Base-by-base conservation (phyloP, 331 rosid species). In the Malus hybrid region DNA sequence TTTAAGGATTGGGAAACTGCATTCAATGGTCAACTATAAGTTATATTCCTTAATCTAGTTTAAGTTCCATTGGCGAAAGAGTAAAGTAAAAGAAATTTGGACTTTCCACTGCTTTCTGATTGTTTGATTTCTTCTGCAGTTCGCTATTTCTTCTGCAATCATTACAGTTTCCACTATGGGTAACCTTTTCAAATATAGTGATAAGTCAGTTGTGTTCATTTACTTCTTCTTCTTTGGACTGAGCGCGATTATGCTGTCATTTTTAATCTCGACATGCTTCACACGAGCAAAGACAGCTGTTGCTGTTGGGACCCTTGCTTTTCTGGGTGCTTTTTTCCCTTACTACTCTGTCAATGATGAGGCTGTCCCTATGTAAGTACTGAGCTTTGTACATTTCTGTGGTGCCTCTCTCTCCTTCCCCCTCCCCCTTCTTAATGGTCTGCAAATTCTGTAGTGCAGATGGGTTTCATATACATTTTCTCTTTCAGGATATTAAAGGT, bases 211-310 rank as follows among this genome's bases (percentile, higher is more conserved):
- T 87, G 99, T 94, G 89, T 92, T 94, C 86, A 81, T 84, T 29
- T 94, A 94, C 87, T 94, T 94, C 81, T 92, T 94, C 80, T 60
- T 82, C 60, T 93, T 93, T 78, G 97, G 97, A 79, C 83, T 94
- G 72, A 94, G 98, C 72, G 95, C 97, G 68, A 91, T 94, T 83
- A 94, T 86, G 89, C 89, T 94, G 71, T 90, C 98, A 68, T 94
- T 91, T 90, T 78, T 91, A 22, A 88, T 91, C 85, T 94, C 97
- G 15, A 88, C 96, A 5, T 94, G 89, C 84, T 94, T 94, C 86
- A 81, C 88, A 50, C 87, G 96, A 80, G 96, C 98, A 65, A 94
- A 94, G 88, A 94, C 99, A 75, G 97, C 99, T 63, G 97, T 94
- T 79, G 97, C 99, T 3, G 99, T 94, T 72, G 99, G 99, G 84